Conservation (phyloP, 2,329 filamentous ascomycete species). For the Colletotrichum sp. region DNA sequence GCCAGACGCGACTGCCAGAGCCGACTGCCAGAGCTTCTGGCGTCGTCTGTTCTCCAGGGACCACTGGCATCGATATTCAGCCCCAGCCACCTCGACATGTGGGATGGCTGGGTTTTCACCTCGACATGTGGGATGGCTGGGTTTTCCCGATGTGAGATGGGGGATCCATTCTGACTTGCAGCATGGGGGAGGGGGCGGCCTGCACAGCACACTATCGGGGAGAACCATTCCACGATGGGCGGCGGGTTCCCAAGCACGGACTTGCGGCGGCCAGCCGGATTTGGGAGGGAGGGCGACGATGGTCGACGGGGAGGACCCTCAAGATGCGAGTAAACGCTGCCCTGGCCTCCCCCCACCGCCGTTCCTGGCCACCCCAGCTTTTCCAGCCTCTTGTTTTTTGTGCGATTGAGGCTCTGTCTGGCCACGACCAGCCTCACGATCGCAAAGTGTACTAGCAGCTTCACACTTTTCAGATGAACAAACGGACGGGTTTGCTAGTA, state of each 20-base stretch:
- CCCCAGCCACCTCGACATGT: background rate
- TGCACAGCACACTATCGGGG: background rate
- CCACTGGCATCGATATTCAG: background rate
- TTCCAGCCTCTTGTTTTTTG: background rate
- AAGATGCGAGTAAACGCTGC: background rate
- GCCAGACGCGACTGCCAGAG: background rate
- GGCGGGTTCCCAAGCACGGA: background rate
- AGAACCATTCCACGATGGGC: background rate
- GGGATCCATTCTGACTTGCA: conserved; percentile 1
- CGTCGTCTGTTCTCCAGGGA: background rate
- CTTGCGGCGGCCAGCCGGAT: background rate
- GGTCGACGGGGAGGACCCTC: background rate
- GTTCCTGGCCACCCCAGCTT: background rate
- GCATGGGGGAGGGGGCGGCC: background rate
- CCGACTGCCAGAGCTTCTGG: background rate
- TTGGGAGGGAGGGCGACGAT: background rate
- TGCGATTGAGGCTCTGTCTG: background rate
- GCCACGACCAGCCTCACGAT: background rate
- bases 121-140: background rate
- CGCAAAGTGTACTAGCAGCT: background rate
- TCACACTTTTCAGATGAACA: background rate
- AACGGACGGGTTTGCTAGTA: background rate
- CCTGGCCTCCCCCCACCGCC: background rate
- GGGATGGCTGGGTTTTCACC: background rate
- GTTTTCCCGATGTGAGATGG: background rate